Evolutionary conservation across 441 rosid species (phyloP).

Genomic region (Viola pubescens): DNA sequence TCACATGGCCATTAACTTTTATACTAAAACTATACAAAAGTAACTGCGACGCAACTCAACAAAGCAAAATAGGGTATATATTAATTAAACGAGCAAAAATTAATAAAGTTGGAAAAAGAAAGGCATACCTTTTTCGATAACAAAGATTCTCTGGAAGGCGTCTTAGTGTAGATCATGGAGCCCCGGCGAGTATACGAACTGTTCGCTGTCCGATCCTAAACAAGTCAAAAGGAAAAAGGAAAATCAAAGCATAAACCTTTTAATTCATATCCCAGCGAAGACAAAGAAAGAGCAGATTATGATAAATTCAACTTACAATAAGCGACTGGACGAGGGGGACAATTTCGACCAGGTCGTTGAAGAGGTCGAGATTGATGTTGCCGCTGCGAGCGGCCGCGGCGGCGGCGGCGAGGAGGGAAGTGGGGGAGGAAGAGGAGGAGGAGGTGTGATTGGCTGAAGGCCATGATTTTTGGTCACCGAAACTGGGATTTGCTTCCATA

Average conservation of each 20-base stretch:
- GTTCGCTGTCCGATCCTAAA: conserved; percentile 59
- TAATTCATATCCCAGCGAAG: background rate
- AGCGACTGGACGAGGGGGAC: conserved; percentile 84
- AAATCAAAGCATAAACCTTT: background rate
- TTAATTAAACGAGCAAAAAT: background rate
- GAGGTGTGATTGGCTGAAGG: conserved; percentile 37
- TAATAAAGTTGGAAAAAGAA: background rate
- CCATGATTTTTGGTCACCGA: conserved; percentile 62
- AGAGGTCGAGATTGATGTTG: conserved; percentile 66
- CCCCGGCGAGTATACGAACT: conserved; percentile 82
- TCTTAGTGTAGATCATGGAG: conserved; percentile 79
- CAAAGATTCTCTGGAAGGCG: conserved; percentile 73
- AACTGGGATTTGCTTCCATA: conserved; percentile 49
- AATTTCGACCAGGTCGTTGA: conserved; percentile 78
- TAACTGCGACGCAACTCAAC: background rate
- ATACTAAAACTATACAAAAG: background rate
- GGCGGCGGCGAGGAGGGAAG: conserved; percentile 32
- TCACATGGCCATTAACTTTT: background rate
- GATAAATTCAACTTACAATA: conserved; percentile 40
- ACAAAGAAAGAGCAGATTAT: background rate
- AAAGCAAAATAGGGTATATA: background rate
- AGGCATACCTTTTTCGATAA: conserved; percentile 40
- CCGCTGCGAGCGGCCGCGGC: conserved; percentile 28
- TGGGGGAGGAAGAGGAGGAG: conserved; percentile 28
- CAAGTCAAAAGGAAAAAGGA: conserved; percentile 6